Evolutionary conservation across 2,329 filamentous ascomycete genomes (phyloP), one percentile per base, ranked within the genome.

Genomic region (Ophiognomonia clavigignenti-juglandacearum): DNA sequence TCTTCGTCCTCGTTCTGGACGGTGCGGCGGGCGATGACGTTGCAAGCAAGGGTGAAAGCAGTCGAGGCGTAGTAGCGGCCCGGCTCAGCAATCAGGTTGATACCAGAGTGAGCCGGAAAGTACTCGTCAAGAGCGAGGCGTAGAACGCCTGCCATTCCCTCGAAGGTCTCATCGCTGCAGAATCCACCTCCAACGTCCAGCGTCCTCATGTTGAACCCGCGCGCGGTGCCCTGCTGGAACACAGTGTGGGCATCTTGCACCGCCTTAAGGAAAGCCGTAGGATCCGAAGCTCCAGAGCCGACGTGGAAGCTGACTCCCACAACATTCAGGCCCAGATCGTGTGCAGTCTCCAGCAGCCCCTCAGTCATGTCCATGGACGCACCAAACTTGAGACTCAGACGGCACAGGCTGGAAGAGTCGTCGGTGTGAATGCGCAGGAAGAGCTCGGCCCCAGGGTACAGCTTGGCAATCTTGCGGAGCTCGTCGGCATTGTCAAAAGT

Each of bases 401-500:
- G 89, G 74, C 93, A 97, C 58, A 97, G 71, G 66, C 89, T 95
- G 53, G 88, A 89, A 38, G 91, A 95, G 66, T 98, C 93, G 64
- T 98, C 93, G 51, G 93, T 98, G 64, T 90, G 77, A 70, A 98
- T 98, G 60, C 93, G 91, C 52, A 98, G 77, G 68, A 86, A 95
- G 35, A 98, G 82, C 72, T 96, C 88, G 23, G 93, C 93, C 39
- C 82, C 82, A 3, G 93, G 92, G 63, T 80, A 96, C 59, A 93
- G 80, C 68, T 89, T 86, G 69, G 95, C 93, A 67, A 95, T 92
- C 79, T 98, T 98, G 80, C 92, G 89, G 43, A 98, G 80, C 77
- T 98, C 93, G 66, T 98, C 93, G 64, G 86, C 82, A 60, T 98
- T 98, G 78, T 98, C 93, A 64, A 98, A 97, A 3, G 93, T 98